phyloP scores from a whole-genome alignment of 257 asterid species.

The Fraxinus americana region DNA sequence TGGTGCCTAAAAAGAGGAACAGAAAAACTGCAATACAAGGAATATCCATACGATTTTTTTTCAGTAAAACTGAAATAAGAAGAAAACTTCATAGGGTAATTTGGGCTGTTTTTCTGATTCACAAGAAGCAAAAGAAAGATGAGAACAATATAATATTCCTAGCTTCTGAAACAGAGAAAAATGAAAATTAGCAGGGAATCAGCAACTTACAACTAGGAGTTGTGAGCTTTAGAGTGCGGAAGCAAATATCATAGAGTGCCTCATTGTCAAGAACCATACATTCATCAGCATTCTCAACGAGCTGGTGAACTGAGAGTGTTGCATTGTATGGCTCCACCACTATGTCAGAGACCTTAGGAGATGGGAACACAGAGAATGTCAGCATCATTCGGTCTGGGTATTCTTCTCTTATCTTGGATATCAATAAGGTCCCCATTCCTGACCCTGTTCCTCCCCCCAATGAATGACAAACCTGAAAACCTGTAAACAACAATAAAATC shows the following conservation, averaged over 20 bases:
- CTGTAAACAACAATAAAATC: conserved; percentile 25
- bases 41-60: too few species aligned
- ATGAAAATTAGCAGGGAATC: neutral
- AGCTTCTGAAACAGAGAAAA: too few species aligned
- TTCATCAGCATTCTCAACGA: conserved; percentile 58
- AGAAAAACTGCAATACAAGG: too few species aligned
- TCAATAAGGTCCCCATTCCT: conserved; percentile 54
- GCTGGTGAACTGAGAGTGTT: conserved; percentile 54
- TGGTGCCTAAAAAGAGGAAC: too few species aligned
- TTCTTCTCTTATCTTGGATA: conserved; percentile 56
- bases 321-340: conserved; percentile 62
- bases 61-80: too few species aligned
- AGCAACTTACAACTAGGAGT: conserved; percentile 53
- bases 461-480: conserved; percentile 56
- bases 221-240: conserved; percentile 54
- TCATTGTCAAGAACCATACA: conserved; percentile 57
- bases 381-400: conserved; percentile 61
- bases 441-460: conserved; percentile 59
- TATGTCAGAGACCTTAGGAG: conserved; percentile 54
- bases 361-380: conserved; percentile 54
- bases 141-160: too few species aligned
- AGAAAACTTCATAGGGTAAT: too few species aligned
- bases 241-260: conserved; percentile 53
- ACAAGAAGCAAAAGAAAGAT: too few species aligned
- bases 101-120: too few species aligned